Base-by-base conservation (phyloP, 345 rosid species). In the Camelina sativa region DNA sequence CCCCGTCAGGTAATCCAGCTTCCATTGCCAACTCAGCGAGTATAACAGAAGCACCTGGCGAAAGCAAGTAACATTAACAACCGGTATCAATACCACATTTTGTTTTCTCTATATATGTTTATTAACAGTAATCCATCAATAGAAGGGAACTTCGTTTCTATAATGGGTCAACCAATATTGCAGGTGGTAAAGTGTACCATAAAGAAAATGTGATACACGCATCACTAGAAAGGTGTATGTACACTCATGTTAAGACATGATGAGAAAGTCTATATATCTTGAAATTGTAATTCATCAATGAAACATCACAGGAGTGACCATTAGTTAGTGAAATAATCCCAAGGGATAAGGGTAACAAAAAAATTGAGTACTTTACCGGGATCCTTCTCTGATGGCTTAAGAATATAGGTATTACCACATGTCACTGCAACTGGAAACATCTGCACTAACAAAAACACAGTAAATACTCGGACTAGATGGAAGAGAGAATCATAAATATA, bases 381-480 rank as follows among this genome's bases (percentile, higher is more conserved):
- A 82, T 91, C 98, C 80, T 94, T 94, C 80, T 94, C 99, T 2
- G 99, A 91, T 79, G 97, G 99, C 90, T 94, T 94, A 58, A 91
- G 80, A 70, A 94, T 79, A 86, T 80, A 90, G 25, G 99, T 94
- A 79, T 94, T 94, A 38, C 99, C 99, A 78, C 99, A 88, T 11
- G 98, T 87, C 68, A 87, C 91, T 8, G 99, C 97, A 62, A 94
- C 71, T 0, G 99, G 99, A 71, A 94, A 92, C 97, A 92, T 94
- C 99, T 94, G 89, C 82, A 82, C 59, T 6, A 67, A 85, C 74
- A 65, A n/a, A 23, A 25, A 76, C 13, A 69, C 8, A 71, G 22
- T 3, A 41, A 62, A 67, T n/a, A 51, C 37, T 3, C 59, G 16
- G n/a, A 56, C 22, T 67, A 10, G 16, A 47, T 38, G 23, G 12